A percentile compares a stretch with the other conserved stretches of the same genome.
phyloP scores from a whole-genome alignment of 2,329 filamentous ascomycete species.

The Neonectria faginata region DNA sequence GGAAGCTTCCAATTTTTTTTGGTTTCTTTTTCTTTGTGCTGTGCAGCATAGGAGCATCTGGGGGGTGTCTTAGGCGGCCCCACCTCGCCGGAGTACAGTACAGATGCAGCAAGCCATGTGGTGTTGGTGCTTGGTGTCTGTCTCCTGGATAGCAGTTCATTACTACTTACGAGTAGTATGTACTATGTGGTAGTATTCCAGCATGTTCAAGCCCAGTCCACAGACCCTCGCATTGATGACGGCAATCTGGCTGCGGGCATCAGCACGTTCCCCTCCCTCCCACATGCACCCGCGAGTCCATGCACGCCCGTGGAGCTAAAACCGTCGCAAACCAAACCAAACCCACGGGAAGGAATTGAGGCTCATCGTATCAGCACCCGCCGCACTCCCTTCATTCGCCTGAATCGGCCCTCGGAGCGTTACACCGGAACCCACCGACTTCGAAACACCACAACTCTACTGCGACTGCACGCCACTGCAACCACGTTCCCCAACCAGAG shows the following conservation, averaged over 20 bases:
- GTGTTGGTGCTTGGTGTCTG: too few relatives aligned
- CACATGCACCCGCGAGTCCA: not conserved
- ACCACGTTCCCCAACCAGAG: not conserved
- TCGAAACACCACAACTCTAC: not conserved
- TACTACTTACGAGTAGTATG: too few relatives aligned
- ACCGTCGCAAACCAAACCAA: constrained; percentile 8
- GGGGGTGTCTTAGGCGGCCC: not conserved
- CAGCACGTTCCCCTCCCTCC: constrained; percentile 1
- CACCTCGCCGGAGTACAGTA: not conserved
- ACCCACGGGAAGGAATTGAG: constrained; percentile 13
- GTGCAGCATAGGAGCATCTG: not conserved
- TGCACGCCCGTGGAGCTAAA: constrained; percentile 25
- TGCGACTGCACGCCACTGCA: not conserved
- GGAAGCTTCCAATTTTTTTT: constrained; percentile 3
- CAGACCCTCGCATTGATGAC: not conserved
- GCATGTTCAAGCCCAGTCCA: too few relatives aligned
- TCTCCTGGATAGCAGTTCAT: not conserved
- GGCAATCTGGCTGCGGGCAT: not conserved
- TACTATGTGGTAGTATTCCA: too few relatives aligned
- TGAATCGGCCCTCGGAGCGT: constrained; percentile 10
- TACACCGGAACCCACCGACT: not conserved
- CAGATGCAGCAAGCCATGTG: not conserved
- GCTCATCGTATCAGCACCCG: constrained; percentile 15
- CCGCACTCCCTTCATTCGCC: constrained; percentile 17
- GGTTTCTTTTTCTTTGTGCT: not conserved